Evolutionary conservation across 345 rosid species (phyloP).

Genomic region (Leavenworthia alabamica): DNA sequence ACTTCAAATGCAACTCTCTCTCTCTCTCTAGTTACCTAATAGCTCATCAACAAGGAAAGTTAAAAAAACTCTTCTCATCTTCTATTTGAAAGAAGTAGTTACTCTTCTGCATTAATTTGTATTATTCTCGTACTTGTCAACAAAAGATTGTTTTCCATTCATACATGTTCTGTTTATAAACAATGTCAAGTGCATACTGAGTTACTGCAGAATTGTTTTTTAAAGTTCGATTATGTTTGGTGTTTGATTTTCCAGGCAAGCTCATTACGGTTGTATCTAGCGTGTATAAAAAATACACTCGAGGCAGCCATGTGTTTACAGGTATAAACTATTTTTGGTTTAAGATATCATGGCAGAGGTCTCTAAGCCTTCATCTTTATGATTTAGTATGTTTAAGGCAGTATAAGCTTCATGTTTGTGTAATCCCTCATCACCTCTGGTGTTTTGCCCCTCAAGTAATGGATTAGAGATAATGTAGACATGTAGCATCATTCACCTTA

Average conservation of each 20-base stretch:
- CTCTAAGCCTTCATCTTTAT: background rate
- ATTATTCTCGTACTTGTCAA: background rate
- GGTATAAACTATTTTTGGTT: conserved; percentile 32
- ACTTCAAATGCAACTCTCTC: background rate
- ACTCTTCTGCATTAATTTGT: background rate
- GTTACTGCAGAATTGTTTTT: background rate
- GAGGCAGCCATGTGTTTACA: conserved; percentile 96
- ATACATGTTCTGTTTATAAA: background rate
- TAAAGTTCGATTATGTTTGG: background rate
- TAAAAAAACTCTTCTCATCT: background rate
- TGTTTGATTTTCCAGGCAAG: conserved; percentile 46
- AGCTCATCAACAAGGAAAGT: background rate
- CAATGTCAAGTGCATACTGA: background rate
- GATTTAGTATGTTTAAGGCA: background rate
- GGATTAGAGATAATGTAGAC: background rate
- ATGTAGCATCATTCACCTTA: background rate
- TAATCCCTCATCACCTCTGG: background rate
- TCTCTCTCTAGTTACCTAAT: background rate
- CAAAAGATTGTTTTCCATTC: background rate
- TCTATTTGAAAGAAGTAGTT: background rate
- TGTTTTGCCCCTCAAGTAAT: background rate
- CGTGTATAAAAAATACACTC: conserved; percentile 83
- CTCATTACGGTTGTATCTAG: conserved; percentile 65
- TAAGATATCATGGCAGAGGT: background rate
- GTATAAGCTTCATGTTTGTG: background rate